Percentiles rank a stretch among this genome's conserved stretches.
Evolutionary conservation across 2,329 filamentous ascomycete species (phyloP).

Genomic region (Laburnicola sp.): DNA sequence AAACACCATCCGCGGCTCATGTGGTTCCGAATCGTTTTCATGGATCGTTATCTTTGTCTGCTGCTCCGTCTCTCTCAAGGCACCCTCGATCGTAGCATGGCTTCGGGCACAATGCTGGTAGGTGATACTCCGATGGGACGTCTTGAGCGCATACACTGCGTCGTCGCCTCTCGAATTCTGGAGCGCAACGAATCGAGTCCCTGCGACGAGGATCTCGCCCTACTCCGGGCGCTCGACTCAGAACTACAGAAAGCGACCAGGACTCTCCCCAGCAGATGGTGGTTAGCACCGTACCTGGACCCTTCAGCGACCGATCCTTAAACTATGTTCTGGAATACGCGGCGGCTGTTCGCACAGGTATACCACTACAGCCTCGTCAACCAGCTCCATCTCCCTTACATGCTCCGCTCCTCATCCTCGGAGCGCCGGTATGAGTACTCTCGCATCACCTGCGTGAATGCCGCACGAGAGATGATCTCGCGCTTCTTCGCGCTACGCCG

Average conservation of each 20-base stretch:
- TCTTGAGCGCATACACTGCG: slow-evolving; percentile 40
- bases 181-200: slow-evolving; percentile 41
- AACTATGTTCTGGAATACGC: slow-evolving; percentile 11
- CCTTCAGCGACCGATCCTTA: background rate
- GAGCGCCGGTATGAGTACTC: slow-evolving; percentile 28
- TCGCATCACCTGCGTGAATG: slow-evolving; percentile 13
- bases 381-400: slow-evolving; percentile 19
- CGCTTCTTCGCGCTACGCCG: slow-evolving; percentile 14
- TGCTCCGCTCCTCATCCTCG: slow-evolving; percentile 10
- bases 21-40: slow-evolving; percentile 46
- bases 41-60: slow-evolving; percentile 45
- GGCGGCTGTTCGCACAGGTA: slow-evolving; percentile 9
- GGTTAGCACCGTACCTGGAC: slow-evolving; percentile 17
- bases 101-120: slow-evolving; percentile 21
- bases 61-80: slow-evolving; percentile 48
- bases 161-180: slow-evolving; percentile 44
- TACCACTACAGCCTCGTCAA: slow-evolving; percentile 15
- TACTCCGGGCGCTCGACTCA: slow-evolving; percentile 26
- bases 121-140: slow-evolving; percentile 26
- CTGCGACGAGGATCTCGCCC: slow-evolving; percentile 22
- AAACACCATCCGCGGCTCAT: slow-evolving; percentile 27
- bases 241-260: slow-evolving; percentile 16
- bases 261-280: slow-evolving; percentile 19
- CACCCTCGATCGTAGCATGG: slow-evolving; percentile 24
- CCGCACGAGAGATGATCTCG: slow-evolving; percentile 14